phyloP scores from a whole-genome alignment of 1,284 basidiomycete genomes.

The Afroboletus lepidellus region DNA sequence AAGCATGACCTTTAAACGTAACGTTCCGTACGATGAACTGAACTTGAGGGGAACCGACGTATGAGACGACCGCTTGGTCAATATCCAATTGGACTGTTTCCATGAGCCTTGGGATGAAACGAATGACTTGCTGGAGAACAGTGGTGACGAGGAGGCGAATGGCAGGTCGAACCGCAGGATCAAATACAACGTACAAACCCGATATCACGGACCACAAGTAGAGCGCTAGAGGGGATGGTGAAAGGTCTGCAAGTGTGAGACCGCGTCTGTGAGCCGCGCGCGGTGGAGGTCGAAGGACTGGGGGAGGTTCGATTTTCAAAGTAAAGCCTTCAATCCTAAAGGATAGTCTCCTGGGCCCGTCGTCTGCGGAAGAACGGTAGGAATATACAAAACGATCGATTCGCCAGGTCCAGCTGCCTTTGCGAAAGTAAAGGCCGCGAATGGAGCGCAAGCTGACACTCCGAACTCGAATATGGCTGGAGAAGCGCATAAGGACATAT shows the following conservation, averaged over 20 bases:
- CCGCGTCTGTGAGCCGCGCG: conserved; percentile 40
- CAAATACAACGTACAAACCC: conserved; percentile 45
- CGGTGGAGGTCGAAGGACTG: conserved; percentile 12
- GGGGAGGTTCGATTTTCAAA: conserved; percentile 46
- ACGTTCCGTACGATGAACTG: conserved; percentile 50
- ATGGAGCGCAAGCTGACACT: conserved; percentile 75
- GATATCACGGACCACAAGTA: conserved; percentile 48
- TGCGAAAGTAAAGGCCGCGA: conserved; percentile 66
- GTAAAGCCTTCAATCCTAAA: conserved; percentile 61
- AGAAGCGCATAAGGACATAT: conserved; percentile 55
- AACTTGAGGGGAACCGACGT: conserved; percentile 48
- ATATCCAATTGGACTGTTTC: conserved; percentile 68
- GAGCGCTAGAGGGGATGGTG: conserved; percentile 54
- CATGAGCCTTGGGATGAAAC: conserved; percentile 61
- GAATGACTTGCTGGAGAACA: conserved; percentile 56
- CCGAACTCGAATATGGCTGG: conserved; percentile 60
- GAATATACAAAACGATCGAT: conserved; percentile 67
- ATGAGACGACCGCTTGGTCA: conserved; percentile 49
- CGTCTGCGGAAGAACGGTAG: conserved; percentile 46
- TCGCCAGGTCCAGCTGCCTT: conserved; percentile 50
- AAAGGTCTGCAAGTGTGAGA: conserved; percentile 50
- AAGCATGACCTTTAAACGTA: conserved; percentile 52
- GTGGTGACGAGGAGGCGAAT: conserved; percentile 55
- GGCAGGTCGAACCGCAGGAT: conserved; percentile 60
- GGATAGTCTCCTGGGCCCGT: conserved; percentile 49